phyloP scores from a whole-genome alignment of 768 basidiomycete species.

The Boletus pseudo-olivaceus region DNA sequence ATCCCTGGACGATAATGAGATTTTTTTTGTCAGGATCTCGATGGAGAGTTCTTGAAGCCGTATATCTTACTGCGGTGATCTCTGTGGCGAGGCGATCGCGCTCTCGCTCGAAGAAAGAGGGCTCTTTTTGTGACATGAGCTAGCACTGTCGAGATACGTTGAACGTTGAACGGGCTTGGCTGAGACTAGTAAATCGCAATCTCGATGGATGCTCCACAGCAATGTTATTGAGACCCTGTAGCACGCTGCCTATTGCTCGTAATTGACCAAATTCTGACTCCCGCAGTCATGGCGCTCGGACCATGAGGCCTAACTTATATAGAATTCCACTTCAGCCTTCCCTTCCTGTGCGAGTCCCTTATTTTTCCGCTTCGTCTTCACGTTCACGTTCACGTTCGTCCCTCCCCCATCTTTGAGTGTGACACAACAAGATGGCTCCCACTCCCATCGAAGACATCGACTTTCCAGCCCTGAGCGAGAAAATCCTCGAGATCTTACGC shows the following conservation, averaged over 20 bases:
- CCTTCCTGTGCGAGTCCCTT: not conserved
- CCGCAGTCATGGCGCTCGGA: not conserved
- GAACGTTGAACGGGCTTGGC: no score
- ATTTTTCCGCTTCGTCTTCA: not conserved
- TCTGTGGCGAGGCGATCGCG: constrained; percentile 71
- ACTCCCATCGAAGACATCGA: constrained; percentile 17
- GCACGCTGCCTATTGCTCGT: not conserved
- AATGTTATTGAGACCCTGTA: no score
- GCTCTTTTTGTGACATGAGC: constrained; percentile 36
- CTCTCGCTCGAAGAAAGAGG: constrained; percentile 74
- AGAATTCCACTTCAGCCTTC: no score
- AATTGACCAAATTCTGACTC: not conserved
- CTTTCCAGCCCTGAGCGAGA: constrained; percentile 11
- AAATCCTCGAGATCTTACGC: constrained; percentile 14
- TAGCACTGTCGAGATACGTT: not conserved
- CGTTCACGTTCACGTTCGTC: not conserved
- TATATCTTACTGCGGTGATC: constrained; percentile 60
- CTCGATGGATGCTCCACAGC: no score
- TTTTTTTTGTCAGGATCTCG: not conserved
- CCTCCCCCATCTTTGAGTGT: not conserved
- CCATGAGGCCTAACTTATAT: not conserved
- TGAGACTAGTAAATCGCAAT: no score
- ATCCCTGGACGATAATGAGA: constrained; percentile 52
- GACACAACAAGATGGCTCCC: constrained; percentile 12
- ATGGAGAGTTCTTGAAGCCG: not conserved